A percentile compares a stretch with the other conserved stretches of the same genome.
Conservation (phyloP, 2,329 filamentous ascomycete species). For the Seiridium cupressi region DNA sequence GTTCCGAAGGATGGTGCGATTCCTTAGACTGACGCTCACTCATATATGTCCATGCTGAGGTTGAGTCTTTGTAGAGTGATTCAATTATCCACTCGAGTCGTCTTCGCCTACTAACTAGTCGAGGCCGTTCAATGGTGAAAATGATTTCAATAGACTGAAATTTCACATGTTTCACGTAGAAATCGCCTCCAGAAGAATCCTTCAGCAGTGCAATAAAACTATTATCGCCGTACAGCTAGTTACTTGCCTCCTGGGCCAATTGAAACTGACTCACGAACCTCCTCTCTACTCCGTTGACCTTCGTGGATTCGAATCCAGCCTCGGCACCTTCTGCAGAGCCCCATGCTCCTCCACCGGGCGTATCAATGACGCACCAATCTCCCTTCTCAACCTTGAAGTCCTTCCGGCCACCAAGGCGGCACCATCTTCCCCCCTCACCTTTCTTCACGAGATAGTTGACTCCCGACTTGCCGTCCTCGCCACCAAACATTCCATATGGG, state of each 20-base stretch:
- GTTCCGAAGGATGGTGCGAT: no score
- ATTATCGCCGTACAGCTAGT: background rate
- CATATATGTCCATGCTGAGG: no score
- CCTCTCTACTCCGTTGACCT: background rate
- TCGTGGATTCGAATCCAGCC: background rate
- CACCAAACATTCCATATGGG: constrained; percentile 71
- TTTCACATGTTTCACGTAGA: no score
- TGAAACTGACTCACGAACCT: constrained; percentile 2
- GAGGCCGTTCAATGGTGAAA: no score
- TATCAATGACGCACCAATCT: constrained; percentile 59
- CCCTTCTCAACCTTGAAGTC: constrained; percentile 57
- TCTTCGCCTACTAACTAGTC: no score
- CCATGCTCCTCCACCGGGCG: constrained; percentile 60
- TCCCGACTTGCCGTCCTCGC: constrained; percentile 63
- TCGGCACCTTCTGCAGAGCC: background rate
- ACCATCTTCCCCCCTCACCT: constrained; percentile 26
- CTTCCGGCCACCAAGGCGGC: constrained; percentile 59
- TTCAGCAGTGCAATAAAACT: background rate
- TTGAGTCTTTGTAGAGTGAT: no score
- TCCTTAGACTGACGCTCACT: no score
- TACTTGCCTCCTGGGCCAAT: constrained; percentile 5
- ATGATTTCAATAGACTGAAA: no score
- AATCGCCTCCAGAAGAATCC: background rate
- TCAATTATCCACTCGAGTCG: no score
- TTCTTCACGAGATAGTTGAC: constrained; percentile 64